Conservation (phyloP, 2,329 filamentous ascomycete species). For the Neofusicoccum kwambonambiense region DNA sequence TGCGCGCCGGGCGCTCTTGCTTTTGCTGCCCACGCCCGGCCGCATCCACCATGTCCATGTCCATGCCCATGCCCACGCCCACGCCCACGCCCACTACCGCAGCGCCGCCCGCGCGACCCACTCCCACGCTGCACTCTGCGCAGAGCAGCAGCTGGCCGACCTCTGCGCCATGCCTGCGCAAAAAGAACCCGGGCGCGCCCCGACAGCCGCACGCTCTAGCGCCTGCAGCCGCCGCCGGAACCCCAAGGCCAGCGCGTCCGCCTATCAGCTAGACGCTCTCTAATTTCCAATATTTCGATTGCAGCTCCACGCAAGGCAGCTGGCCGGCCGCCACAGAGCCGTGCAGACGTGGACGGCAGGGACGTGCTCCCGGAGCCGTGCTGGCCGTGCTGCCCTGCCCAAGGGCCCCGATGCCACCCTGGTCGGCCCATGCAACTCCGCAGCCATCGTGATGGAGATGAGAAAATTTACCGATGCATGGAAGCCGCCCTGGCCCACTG, state of each 20-base stretch:
- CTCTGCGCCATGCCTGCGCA: background rate
- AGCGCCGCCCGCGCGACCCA: background rate
- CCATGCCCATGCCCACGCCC: background rate
- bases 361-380: background rate
- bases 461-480: conserved; percentile 14
- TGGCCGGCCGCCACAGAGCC: background rate
- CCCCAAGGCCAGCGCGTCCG: background rate
- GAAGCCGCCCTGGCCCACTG: conserved; percentile 8
- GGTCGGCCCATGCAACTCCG: background rate
- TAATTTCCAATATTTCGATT: conserved; percentile 9
- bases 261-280: conserved; percentile 4
- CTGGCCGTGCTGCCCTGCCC: background rate
- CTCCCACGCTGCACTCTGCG: background rate
- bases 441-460: background rate
- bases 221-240: conserved; percentile 8
- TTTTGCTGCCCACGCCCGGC: background rate
- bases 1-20: background rate
- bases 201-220: background rate
- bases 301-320: conserved; percentile 10
- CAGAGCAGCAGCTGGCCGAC: background rate
- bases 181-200: background rate
- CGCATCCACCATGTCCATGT: background rate
- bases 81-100: background rate
- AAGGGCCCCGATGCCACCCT: background rate
- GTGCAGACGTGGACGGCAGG: conserved; percentile 3